Evolutionary conservation across 495 filamentous ascomycete genomes (phyloP).

Genomic region (Mytilinidion resinicola): DNA sequence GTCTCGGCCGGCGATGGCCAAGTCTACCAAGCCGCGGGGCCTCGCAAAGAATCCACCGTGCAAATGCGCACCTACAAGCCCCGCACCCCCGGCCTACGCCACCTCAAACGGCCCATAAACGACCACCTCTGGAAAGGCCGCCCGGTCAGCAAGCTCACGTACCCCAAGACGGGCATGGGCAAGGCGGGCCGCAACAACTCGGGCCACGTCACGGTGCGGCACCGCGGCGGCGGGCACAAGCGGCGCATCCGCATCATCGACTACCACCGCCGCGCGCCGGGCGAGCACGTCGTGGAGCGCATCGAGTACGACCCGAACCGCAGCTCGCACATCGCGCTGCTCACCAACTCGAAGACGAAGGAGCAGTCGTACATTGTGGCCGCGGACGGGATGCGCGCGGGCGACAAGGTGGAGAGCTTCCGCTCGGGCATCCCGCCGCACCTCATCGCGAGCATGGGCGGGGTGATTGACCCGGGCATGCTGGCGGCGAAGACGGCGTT

Average conservation of each 20-base stretch:
- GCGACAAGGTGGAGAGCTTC: slow-evolving; percentile 87
- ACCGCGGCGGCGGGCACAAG: slow-evolving; percentile 86
- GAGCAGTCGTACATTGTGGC: slow-evolving; percentile 84
- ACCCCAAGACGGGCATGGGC: slow-evolving; percentile 79
- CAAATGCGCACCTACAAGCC: slow-evolving; percentile 83
- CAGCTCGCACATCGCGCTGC: slow-evolving; percentile 84
- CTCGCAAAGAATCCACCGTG: slow-evolving; percentile 37
- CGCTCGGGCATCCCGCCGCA: slow-evolving; percentile 78
- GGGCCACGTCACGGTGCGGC: slow-evolving; percentile 77
- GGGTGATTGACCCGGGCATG: slow-evolving; percentile 85
- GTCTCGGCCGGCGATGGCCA: slow-evolving; percentile 4
- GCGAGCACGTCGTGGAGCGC: slow-evolving; percentile 78
- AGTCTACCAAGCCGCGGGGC: slow-evolving; percentile 1
- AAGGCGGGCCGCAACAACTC: slow-evolving; percentile 90
- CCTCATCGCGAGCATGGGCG: slow-evolving; percentile 83
- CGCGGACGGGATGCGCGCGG: slow-evolving; percentile 84
- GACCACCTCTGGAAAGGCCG: slow-evolving; percentile 94
- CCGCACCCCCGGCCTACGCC: slow-evolving; percentile 86
- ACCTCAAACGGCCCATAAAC: slow-evolving; percentile 85
- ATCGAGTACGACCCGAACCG: slow-evolving; percentile 95
- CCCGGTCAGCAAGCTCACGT: slow-evolving; percentile 74
- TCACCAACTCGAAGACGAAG: slow-evolving; percentile 62
- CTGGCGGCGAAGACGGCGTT: slow-evolving; percentile 88
- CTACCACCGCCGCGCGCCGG: slow-evolving; percentile 66
- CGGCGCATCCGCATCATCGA: slow-evolving; percentile 86